phyloP scores from a whole-genome alignment of 106 monocot genomes.

The Dioscorea alata region DNA sequence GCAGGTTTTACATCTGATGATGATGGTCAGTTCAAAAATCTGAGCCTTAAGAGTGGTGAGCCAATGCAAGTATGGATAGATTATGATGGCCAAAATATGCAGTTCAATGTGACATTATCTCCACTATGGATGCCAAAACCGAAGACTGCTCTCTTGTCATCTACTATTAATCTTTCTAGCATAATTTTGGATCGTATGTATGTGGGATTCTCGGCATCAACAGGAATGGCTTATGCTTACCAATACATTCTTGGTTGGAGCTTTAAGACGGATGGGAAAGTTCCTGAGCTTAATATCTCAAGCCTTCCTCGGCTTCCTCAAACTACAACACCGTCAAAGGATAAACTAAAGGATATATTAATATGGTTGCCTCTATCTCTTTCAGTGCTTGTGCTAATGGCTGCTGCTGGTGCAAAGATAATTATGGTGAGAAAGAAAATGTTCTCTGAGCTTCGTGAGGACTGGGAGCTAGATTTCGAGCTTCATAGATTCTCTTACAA shows the following conservation, averaged over 20 bases:
- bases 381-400: neutral
- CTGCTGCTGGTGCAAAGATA: neutral
- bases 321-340: neutral
- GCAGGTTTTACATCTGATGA: neutral
- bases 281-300: neutral
- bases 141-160: conserved; percentile 11
- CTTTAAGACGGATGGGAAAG: conserved; percentile 14
- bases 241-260: conserved; percentile 34
- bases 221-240: neutral
- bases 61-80: conserved; percentile 31
- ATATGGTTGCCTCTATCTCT: conserved; percentile 2
- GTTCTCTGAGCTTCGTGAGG: conserved; percentile 16
- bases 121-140: conserved; percentile 13
- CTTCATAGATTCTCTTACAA: conserved; percentile 1
- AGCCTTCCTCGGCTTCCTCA: neutral
- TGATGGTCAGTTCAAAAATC: neutral
- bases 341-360: neutral
- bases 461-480: neutral
- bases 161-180: conserved; percentile 12
- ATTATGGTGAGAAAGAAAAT: neutral
- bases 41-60: conserved; percentile 16
- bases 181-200: conserved; percentile 15
- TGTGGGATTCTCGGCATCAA: conserved; percentile 21
- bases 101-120: conserved; percentile 19
- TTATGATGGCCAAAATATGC: conserved; percentile 5